Evolutionary conservation across 2,329 filamentous ascomycete genomes (phyloP).

Genomic region (Escovopsis sp.): DNA sequence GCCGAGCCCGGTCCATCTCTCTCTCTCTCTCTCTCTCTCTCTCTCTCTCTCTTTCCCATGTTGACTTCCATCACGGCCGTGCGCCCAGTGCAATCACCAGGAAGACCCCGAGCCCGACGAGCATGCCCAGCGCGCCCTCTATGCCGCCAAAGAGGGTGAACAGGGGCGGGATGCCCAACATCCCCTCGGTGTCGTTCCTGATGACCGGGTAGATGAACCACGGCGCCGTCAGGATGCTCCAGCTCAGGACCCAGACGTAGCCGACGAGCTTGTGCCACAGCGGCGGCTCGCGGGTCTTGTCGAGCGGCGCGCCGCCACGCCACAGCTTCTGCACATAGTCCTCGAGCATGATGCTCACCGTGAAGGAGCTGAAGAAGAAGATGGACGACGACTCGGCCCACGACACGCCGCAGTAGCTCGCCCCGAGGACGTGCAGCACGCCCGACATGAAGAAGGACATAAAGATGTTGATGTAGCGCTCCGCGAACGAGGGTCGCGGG

Average conservation of each 20-base stretch:
- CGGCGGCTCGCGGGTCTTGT: not conserved
- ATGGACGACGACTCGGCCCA: not conserved
- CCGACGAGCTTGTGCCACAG: slow-evolving; percentile 8
- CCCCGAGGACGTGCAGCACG: slow-evolving; percentile 3
- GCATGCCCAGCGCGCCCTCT: not conserved
- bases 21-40: too few species aligned
- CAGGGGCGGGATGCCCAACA: slow-evolving; percentile 4
- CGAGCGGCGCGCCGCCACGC: not conserved
- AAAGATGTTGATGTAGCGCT: slow-evolving; percentile 5
- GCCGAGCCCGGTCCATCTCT: too few species aligned
- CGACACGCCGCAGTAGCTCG: not conserved
- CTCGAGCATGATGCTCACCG: slow-evolving; percentile 3
- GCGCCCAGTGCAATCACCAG: slow-evolving; percentile 2
- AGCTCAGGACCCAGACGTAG: slow-evolving; percentile 6
- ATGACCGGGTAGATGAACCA: slow-evolving; percentile 6
- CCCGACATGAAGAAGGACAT: slow-evolving; percentile 6
- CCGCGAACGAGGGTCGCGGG: slow-evolving; percentile 1
- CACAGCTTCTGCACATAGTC: slow-evolving; percentile 3
- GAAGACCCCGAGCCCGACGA: slow-evolving; percentile 2
- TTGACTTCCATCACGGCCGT: too few species aligned
- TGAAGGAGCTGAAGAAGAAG: slow-evolving; percentile 4
- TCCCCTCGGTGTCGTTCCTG: slow-evolving; percentile 1
- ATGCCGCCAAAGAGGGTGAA: slow-evolving; percentile 1
- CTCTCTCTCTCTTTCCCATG: too few species aligned
- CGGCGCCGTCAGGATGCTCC: slow-evolving; percentile 5